Evolutionary conservation across 352 stramenopile species (phyloP).

Genomic region (Saprolegnia parasitica): DNA sequence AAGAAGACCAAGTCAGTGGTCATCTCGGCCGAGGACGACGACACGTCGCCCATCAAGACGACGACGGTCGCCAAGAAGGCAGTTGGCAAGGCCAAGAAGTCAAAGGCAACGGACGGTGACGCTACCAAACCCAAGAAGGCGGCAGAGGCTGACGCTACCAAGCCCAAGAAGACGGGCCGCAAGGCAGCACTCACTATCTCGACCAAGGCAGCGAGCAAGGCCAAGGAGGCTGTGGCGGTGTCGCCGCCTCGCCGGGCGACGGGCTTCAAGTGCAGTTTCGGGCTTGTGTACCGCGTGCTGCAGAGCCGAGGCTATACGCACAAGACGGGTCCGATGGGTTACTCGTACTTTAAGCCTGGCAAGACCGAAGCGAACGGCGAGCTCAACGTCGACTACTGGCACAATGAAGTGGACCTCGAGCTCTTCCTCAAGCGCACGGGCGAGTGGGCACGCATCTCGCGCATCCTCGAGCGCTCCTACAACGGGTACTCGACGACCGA

Average conservation of each 20-base stretch:
- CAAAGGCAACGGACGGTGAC: too few species aligned
- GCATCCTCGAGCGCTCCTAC: constrained; percentile 3
- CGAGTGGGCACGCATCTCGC: constrained; percentile 12
- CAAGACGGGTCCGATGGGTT: constrained; percentile 2
- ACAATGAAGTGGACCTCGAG: constrained; percentile 15
- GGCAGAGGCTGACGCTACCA: too few species aligned
- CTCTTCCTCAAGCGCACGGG: constrained; percentile 3
- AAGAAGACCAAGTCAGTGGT: too few species aligned
- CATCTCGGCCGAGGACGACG: too few species aligned
- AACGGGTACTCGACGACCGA: constrained; percentile 1
- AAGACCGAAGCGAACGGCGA: neutral
- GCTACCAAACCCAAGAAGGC: neutral
- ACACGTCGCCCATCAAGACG: too few species aligned
- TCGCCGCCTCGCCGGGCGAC: neutral
- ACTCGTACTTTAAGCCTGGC: constrained; percentile 20
- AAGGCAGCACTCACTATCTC: neutral
- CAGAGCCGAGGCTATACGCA: neutral
- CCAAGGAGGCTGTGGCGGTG: neutral
- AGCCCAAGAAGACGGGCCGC: neutral
- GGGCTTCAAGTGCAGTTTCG: constrained; percentile 19
- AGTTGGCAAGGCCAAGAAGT: neutral
- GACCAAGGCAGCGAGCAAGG: neutral
- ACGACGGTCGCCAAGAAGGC: neutral
- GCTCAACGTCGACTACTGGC: constrained; percentile 12
- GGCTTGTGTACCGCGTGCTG: constrained; percentile 16